Percentiles rank a stretch among this genome's conserved stretches.
These are phyloP conservation scores for Schwanniomyces occidentalis DNA, from an alignment of 805 yeast species.

Conservation along the genomic window DNA sequence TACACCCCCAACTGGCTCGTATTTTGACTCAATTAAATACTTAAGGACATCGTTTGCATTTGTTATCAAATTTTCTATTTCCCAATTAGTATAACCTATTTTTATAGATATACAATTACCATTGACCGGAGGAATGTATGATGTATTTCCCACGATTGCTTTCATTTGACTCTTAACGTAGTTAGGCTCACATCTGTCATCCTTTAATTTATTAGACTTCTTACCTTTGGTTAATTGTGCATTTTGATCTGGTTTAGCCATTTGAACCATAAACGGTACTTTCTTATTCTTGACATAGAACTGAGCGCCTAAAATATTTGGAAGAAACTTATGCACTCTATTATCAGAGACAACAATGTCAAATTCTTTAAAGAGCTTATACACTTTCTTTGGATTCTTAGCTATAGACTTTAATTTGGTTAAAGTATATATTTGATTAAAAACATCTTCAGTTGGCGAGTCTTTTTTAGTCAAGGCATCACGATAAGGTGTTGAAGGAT, in stretches of 20 bases:
- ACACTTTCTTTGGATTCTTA: constrained; percentile 44
- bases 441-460: constrained; percentile 58
- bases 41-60: constrained; percentile 53
- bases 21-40: constrained; percentile 46
- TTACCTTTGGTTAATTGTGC: constrained; percentile 30
- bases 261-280: constrained; percentile 66
- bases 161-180: constrained; percentile 65
- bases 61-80: constrained; percentile 40
- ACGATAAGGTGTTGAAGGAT: constrained; percentile 62
- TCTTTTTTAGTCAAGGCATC: constrained; percentile 48
- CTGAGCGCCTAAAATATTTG: constrained; percentile 55
- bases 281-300: constrained; percentile 67
- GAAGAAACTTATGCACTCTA: constrained; percentile 61
- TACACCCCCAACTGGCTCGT: constrained; percentile 61
- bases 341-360: constrained; percentile 72
- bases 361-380: constrained; percentile 55
- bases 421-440: constrained; percentile 61
- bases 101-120: constrained; percentile 63
- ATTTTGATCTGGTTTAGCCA: constrained; percentile 45
- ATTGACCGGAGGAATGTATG: constrained; percentile 54
- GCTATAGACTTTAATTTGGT: constrained; percentile 53
- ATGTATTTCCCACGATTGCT: constrained; percentile 63
- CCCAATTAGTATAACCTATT: constrained; percentile 57
- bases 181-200: constrained; percentile 63
- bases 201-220: constrained; percentile 46